phyloP scores from a whole-genome alignment of 2,329 filamentous ascomycete species.

The Pseudodiploospora longispora region DNA sequence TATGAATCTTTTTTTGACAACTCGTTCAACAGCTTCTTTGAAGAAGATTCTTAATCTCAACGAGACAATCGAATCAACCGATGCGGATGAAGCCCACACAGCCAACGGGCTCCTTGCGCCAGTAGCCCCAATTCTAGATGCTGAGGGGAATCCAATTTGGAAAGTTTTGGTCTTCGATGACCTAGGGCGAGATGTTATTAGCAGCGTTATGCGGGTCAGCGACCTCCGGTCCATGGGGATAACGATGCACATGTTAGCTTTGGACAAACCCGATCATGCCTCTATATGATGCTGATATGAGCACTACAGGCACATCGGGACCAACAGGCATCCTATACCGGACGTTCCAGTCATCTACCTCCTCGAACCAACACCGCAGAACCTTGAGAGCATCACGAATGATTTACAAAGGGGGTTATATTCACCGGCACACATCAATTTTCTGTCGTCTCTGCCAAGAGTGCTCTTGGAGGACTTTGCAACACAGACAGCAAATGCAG shows the following conservation, averaged over 20 bases:
- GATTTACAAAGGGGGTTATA: slow-evolving; percentile 86
- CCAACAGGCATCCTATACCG: slow-evolving; percentile 79
- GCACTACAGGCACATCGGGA: slow-evolving; percentile 61
- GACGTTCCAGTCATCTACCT: slow-evolving; percentile 96
- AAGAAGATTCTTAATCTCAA: slow-evolving; percentile 96
- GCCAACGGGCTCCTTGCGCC: slow-evolving; percentile 58
- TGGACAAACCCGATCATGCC: neutral
- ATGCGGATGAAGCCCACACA: slow-evolving; percentile 50
- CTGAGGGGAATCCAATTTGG: slow-evolving; percentile 91
- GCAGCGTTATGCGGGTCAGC: slow-evolving; percentile 87
- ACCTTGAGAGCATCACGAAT: slow-evolving; percentile 72
- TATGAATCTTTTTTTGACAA: neutral
- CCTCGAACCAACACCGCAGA: slow-evolving; percentile 77
- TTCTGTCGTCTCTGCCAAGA: slow-evolving; percentile 85
- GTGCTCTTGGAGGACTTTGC: slow-evolving; percentile 93
- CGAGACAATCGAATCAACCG: slow-evolving; percentile 54
- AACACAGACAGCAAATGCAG: slow-evolving; percentile 72
- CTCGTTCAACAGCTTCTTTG: slow-evolving; percentile 60
- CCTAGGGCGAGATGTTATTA: slow-evolving; percentile 86
- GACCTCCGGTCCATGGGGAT: slow-evolving; percentile 92
- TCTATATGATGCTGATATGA: slow-evolving; percentile 14
- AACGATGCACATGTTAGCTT: slow-evolving; percentile 78
- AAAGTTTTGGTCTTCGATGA: slow-evolving; percentile 96
- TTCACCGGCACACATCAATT: slow-evolving; percentile 91
- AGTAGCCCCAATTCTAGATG: slow-evolving; percentile 71